Percentiles rank a stretch among this genome's conserved stretches.
phyloP scores from a whole-genome alignment of 2,329 filamentous ascomycete genomes.

The Aspergillus calidoustus region DNA sequence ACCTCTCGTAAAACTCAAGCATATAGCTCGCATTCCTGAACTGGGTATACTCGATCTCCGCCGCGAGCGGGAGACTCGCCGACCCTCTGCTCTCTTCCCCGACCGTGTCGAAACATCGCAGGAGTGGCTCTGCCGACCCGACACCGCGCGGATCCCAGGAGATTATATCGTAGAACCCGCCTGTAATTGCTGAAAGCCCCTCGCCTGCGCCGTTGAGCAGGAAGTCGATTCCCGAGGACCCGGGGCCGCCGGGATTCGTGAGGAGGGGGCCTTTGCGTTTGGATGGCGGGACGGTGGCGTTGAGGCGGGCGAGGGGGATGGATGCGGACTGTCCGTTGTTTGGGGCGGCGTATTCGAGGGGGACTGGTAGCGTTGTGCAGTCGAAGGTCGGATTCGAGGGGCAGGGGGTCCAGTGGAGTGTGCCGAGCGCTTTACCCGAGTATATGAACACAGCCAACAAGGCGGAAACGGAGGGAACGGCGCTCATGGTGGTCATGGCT shows the following conservation, averaged over 20 bases:
- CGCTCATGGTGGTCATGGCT: background rate
- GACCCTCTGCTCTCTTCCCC: slow-evolving; percentile 3
- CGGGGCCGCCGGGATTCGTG: slow-evolving; percentile 10
- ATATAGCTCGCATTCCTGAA: slow-evolving; percentile 9
- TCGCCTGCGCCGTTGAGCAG: background rate
- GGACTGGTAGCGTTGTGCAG: slow-evolving; percentile 11
- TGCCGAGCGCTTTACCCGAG: background rate
- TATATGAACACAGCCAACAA: background rate
- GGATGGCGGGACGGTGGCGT: background rate
- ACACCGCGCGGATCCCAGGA: slow-evolving; percentile 16
- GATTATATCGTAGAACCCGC: slow-evolving; percentile 9
- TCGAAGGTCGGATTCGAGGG: slow-evolving; percentile 4
- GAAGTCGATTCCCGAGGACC: slow-evolving; percentile 10
- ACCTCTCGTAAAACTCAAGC: background rate
- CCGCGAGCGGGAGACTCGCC: background rate
- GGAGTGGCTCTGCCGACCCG: slow-evolving; percentile 1
- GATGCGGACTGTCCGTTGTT: background rate
- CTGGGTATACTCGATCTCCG: slow-evolving; percentile 12
- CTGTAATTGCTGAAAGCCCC: background rate
- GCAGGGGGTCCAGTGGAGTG: slow-evolving; percentile 12
- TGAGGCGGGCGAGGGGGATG: slow-evolving; percentile 3
- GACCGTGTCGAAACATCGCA: slow-evolving; percentile 3
- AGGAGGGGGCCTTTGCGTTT: slow-evolving; percentile 4
- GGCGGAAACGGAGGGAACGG: too few relatives aligned
- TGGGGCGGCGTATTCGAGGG: slow-evolving; percentile 14